Conservation (phyloP, 73 alveolate species). For the Paramecium pentaurelia region DNA sequence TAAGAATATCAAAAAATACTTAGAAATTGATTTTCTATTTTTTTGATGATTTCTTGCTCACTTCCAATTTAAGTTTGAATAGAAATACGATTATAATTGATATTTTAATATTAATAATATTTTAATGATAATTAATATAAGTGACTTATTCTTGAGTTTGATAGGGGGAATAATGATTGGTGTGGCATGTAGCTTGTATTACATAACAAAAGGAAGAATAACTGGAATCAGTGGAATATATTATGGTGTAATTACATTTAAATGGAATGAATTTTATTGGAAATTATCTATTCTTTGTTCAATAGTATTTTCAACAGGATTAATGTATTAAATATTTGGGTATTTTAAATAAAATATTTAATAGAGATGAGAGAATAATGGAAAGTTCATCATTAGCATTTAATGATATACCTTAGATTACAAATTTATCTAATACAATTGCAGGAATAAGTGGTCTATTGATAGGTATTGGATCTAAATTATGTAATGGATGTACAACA, state of each 20-base stretch:
- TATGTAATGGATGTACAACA: constrained; percentile 96
- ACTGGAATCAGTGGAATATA: constrained; percentile 30
- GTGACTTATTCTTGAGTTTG: neutral
- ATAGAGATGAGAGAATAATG: constrained; percentile 14
- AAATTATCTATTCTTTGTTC: neutral
- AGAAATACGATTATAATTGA: neutral
- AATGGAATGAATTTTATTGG: neutral
- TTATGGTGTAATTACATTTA: constrained; percentile 16
- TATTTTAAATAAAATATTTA: neutral
- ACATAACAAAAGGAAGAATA: constrained; percentile 6
- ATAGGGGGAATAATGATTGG: neutral
- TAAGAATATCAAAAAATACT: too few relatives aligned
- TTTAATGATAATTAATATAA: neutral
- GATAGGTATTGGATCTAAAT: constrained; percentile 93
- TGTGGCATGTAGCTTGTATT: neutral
- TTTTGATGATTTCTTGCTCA: too few relatives aligned
- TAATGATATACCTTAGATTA: constrained; percentile 61
- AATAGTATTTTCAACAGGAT: neutral
- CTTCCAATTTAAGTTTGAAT: neutral
- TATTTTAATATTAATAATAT: neutral
- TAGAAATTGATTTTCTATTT: too few relatives aligned
- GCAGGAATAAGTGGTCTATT: constrained; percentile 77
- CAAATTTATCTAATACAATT: neutral
- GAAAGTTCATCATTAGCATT: constrained; percentile 58
- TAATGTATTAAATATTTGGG: constrained; percentile 6